Conservation (phyloP, 2,329 filamentous ascomycete genomes). For the Sodiomyces alkalinus region DNA sequence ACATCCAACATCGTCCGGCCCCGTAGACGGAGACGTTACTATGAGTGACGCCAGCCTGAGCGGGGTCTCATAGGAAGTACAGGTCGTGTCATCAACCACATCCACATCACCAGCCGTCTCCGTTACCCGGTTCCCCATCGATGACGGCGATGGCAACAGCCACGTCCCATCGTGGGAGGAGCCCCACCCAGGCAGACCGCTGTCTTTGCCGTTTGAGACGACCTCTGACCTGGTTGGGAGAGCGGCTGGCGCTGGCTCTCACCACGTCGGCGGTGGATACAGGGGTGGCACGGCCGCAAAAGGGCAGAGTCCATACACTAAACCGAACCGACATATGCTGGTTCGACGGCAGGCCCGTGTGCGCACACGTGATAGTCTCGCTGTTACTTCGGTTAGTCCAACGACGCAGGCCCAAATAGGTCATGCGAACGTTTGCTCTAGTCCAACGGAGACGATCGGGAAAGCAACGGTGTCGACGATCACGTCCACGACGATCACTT, state of each 20-base stretch:
- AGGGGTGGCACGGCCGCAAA: slow-evolving; percentile 35
- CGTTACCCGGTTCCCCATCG: slow-evolving; percentile 8
- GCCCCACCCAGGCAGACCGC: slow-evolving; percentile 28
- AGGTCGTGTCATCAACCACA: slow-evolving; percentile 37
- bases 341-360: too few relatives aligned
- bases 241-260: slow-evolving; percentile 3
- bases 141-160: slow-evolving; percentile 8
- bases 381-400: too few relatives aligned
- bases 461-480: neutral
- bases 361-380: too few relatives aligned
- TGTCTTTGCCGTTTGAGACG: slow-evolving; percentile 15
- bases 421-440: too few relatives aligned
- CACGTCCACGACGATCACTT: neutral
- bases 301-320: slow-evolving; percentile 16
- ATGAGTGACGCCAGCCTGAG: slow-evolving; percentile 19
- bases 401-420: too few relatives aligned
- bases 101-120: slow-evolving; percentile 16
- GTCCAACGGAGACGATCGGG: too few relatives aligned
- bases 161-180: slow-evolving; percentile 22
- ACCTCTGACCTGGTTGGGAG: slow-evolving; percentile 11
- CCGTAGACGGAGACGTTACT: slow-evolving; percentile 19
- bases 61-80: slow-evolving; percentile 38
- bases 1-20: slow-evolving; percentile 28
- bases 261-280: slow-evolving; percentile 6
- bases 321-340: slow-evolving; percentile 9